Evolutionary conservation across 495 filamentous ascomycete species (phyloP).

Genomic region (Trichoderma erinaceum): DNA sequence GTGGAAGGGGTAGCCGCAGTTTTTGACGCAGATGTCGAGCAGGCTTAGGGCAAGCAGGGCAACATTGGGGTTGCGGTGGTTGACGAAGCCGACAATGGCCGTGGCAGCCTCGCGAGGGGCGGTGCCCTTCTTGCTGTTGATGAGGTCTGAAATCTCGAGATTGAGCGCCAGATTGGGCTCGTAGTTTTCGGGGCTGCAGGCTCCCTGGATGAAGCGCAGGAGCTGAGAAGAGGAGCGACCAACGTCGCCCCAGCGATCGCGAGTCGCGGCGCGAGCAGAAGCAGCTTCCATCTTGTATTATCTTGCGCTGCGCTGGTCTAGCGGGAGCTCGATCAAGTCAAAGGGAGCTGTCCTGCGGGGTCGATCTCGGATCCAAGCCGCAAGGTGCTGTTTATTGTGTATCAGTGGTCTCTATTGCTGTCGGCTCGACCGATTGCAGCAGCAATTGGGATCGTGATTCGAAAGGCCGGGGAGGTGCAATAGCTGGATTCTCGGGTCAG

Average conservation of each 20-base stretch:
- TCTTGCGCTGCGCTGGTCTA: not conserved
- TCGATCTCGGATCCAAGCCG: no score
- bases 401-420: no score
- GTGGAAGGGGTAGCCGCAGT: slow-evolving; percentile 98
- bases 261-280: slow-evolving; percentile 87
- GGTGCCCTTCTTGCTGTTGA: slow-evolving; percentile 97
- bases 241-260: slow-evolving; percentile 88
- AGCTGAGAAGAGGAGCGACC: slow-evolving; percentile 75
- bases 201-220: slow-evolving; percentile 90
- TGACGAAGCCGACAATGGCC: slow-evolving; percentile 89
- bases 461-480: not conserved
- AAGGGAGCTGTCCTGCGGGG: no score
- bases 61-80: slow-evolving; percentile 93
- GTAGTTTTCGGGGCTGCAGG: slow-evolving; percentile 92
- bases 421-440: no score
- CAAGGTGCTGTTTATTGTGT: no score
- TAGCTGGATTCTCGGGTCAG: not conserved
- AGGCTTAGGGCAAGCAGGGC: slow-evolving; percentile 83
- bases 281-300: slow-evolving; percentile 72
- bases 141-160: slow-evolving; percentile 91
- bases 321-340: not conserved
- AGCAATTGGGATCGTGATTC: not conserved
- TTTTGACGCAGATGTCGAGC: slow-evolving; percentile 98
- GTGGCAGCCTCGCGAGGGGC: slow-evolving; percentile 94
- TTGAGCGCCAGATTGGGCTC: slow-evolving; percentile 95